These are phyloP conservation scores for Thozetella sp. DNA, from an alignment of 495 filamentous ascomycete species.

Conservation along the genomic window DNA sequence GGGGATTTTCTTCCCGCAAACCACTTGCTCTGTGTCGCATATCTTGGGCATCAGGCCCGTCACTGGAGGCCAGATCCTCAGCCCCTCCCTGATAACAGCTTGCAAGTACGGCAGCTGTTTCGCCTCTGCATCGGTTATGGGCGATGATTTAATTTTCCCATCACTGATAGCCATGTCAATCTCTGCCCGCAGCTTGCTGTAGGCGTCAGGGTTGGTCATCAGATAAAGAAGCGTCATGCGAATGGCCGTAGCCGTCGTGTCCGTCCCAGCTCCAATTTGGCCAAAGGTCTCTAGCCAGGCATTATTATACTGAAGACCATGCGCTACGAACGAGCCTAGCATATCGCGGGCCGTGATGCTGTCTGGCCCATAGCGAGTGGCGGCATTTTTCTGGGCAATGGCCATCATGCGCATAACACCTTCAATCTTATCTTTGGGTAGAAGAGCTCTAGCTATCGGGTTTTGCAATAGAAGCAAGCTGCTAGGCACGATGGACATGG, in stretches of 20 bases:
- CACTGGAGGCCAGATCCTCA: slow-evolving; percentile 38
- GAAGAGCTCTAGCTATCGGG: background rate
- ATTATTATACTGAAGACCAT: slow-evolving; percentile 32
- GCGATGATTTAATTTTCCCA: slow-evolving; percentile 25
- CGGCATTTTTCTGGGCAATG: slow-evolving; percentile 12
- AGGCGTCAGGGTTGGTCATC: slow-evolving; percentile 39
- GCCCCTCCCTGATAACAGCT: slow-evolving; percentile 41
- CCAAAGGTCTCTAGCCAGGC: slow-evolving; percentile 33
- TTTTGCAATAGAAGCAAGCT: background rate
- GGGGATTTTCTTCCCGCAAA: slow-evolving; percentile 14
- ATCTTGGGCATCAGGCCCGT: slow-evolving; percentile 28
- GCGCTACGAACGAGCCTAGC: slow-evolving; percentile 38
- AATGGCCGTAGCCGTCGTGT: slow-evolving; percentile 61
- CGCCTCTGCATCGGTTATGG: slow-evolving; percentile 36
- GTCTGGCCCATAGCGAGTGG: slow-evolving; percentile 3
- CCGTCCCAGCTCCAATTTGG: slow-evolving; percentile 57
- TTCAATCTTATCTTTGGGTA: background rate
- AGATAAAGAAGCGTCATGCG: slow-evolving; percentile 53
- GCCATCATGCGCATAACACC: slow-evolving; percentile 11
- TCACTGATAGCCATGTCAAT: slow-evolving; percentile 41
- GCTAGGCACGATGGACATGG: slow-evolving; percentile 18
- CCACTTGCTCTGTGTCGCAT: slow-evolving; percentile 13
- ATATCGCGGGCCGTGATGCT: slow-evolving; percentile 18
- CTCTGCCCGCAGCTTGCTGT: slow-evolving; percentile 55
- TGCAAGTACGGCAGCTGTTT: slow-evolving; percentile 39